A percentile compares a stretch with the other conserved stretches of the same genome.
Evolutionary conservation across 2,329 filamentous ascomycete species (phyloP).

Genomic region (Coniochaeta sp.): DNA sequence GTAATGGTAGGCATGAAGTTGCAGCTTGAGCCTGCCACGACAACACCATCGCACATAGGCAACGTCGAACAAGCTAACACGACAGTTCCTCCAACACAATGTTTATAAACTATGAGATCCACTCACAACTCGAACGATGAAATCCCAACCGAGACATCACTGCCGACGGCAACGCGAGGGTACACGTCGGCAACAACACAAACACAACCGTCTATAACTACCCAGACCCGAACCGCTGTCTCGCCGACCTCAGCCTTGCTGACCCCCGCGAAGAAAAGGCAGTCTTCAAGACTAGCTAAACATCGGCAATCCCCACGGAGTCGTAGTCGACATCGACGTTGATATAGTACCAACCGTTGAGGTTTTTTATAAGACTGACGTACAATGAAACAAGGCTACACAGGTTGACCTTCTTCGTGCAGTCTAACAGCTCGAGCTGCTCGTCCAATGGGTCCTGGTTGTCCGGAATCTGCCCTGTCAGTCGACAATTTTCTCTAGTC

Average conservation of each 20-base stretch:
- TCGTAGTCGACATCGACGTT: background rate
- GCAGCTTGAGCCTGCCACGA: background rate
- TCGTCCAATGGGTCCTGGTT: background rate
- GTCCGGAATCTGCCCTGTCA: background rate
- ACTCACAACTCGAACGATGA: background rate
- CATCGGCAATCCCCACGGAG: background rate
- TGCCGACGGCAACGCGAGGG: background rate
- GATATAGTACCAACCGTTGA: background rate
- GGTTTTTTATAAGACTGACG: background rate
- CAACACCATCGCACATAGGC: background rate
- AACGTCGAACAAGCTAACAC: background rate
- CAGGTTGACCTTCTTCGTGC: background rate
- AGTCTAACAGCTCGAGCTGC: background rate
- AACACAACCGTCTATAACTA: background rate
- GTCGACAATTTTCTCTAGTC: background rate
- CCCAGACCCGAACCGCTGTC: conserved; percentile 5
- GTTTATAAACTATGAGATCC: no score
- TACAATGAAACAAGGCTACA: background rate
- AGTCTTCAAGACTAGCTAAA: no score
- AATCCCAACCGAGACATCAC: background rate
- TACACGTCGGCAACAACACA: background rate
- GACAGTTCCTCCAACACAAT: background rate
- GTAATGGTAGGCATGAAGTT: background rate
- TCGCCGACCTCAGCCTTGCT: conserved; percentile 16
- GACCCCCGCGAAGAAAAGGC: conserved; percentile 24